Base-by-base conservation (phyloP, 495 filamentous ascomycete genomes). In the Aspergillus campestris region DNA sequence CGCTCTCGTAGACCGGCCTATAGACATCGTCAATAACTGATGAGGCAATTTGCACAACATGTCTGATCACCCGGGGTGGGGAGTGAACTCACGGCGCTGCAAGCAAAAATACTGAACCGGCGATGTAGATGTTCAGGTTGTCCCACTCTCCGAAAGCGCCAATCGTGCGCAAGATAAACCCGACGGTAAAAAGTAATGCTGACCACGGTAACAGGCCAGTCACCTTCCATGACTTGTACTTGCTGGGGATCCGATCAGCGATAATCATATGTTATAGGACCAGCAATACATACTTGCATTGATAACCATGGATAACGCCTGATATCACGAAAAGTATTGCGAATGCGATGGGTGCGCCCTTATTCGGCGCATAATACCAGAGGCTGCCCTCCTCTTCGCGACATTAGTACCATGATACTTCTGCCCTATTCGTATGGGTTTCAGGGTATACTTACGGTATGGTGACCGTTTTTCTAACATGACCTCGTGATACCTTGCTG, bases 341-440 rank as follows among this genome's bases (percentile, higher is more conserved):
- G 52, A 85, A 87, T 42, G 80, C 76, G 29, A 87, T 72, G 0
- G 84, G 77, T 2, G 82, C 82, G 3, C 71, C 82, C 61, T 86
- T 83, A 55, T 85, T 87, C 0, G 85, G 85, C 12, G 80, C 82
- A 64, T 87, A 88, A 58, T 78, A 80, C 74, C 77, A 88, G 34
- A 79, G 56, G 53, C 79, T 85, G 12, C 61, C 63, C 13, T 64
- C 56, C 42, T 70, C 68, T 71, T 24, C 18, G 9, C 14, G n/a
- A 35, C 8, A 35, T 62, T 36, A 60, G 50, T 35, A 44, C 39
- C 32, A 34, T 34, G 18, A 42, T 5, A 12, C 31, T 10, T 14
- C 14, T 10, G 13, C 42, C 11, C 8, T 27, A 29, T 35, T 37
- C 33, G 5, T 14, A 47, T 6, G n/a, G 10, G 15, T 9, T 36